Percentiles rank a stretch among this genome's conserved stretches.
Evolutionary conservation across 1,139 yeast species (phyloP).

Genomic region (Geotrichum reessii): DNA sequence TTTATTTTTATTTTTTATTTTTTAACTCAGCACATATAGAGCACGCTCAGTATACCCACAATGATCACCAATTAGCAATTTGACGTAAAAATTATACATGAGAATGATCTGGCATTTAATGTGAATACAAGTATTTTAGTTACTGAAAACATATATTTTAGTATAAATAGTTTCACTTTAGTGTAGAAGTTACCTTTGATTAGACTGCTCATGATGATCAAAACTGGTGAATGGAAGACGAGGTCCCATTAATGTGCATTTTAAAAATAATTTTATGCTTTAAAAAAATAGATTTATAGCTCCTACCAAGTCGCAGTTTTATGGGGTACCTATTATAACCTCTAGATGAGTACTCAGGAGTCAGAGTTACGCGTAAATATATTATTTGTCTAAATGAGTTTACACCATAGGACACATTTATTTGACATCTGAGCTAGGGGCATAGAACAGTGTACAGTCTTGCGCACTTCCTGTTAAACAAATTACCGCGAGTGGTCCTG

Average conservation of each 20-base stretch:
- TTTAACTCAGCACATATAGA: too few relatives aligned
- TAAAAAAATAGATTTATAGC: not conserved
- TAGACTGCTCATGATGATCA: not conserved
- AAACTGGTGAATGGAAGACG: not conserved
- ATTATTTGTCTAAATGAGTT: not conserved
- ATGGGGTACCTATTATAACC: not conserved
- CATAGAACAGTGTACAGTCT: not conserved
- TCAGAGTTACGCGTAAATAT: not conserved
- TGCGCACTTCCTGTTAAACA: not conserved
- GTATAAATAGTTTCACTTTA: not conserved
- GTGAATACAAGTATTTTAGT: not conserved
- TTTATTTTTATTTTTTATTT: too few relatives aligned
- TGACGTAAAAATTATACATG: too few relatives aligned
- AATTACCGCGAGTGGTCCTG: not conserved
- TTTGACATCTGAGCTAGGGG: not conserved
- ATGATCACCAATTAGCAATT: too few relatives aligned
- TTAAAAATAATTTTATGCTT: not conserved
- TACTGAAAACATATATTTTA: not conserved
- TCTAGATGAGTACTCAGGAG: not conserved
- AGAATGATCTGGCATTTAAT: not conserved
- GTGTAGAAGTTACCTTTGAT: not conserved
- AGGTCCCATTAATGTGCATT: not conserved
- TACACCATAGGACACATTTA: not conserved
- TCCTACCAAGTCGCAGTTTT: not conserved
- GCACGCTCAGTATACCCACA: too few relatives aligned